Evolutionary conservation across 352 stramenopile genomes (phyloP).

Genomic region (Pythium apleroticum): DNA sequence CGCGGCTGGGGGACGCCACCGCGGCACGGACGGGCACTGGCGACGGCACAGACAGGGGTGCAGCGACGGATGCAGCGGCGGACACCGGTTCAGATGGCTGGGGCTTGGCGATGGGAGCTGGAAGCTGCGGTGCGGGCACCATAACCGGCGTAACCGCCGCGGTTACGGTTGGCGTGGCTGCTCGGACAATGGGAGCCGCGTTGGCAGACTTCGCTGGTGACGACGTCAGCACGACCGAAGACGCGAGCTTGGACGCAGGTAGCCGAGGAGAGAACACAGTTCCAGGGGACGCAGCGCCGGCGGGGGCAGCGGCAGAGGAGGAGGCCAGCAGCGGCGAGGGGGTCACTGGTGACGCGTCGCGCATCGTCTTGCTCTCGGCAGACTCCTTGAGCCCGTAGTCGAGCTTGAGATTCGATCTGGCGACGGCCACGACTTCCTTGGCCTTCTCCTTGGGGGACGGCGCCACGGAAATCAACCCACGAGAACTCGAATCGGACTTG

Average conservation of each 20-base stretch:
- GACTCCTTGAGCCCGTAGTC: constrained; percentile 9
- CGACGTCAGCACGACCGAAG: constrained; percentile 1
- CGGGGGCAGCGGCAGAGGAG: neutral
- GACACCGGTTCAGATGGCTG: neutral
- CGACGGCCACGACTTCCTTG: constrained; percentile 7
- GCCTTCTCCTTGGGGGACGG: constrained; percentile 13
- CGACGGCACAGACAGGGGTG: neutral
- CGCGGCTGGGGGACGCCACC: neutral
- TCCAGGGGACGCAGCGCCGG: neutral
- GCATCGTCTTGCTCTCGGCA: constrained; percentile 11
- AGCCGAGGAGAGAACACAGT: constrained; percentile 55
- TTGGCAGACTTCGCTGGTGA: constrained; percentile 14
- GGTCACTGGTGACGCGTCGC: constrained; percentile 5
- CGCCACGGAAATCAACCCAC: constrained; percentile 16
- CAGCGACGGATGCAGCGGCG: neutral
- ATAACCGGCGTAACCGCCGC: constrained; percentile 1
- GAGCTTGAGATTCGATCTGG: constrained; percentile 16
- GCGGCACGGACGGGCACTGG: neutral
- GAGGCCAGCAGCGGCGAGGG: neutral
- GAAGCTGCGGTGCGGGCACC: neutral
- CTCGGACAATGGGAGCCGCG: constrained; percentile 14
- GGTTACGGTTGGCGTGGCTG: constrained; percentile 3
- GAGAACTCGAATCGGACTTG: constrained; percentile 12
- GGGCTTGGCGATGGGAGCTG: neutral
- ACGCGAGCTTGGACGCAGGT: constrained; percentile 47